Evolutionary conservation across 176 grass and related monocot genomes (phyloP).

Genomic region (Eragrostis curvula): DNA sequence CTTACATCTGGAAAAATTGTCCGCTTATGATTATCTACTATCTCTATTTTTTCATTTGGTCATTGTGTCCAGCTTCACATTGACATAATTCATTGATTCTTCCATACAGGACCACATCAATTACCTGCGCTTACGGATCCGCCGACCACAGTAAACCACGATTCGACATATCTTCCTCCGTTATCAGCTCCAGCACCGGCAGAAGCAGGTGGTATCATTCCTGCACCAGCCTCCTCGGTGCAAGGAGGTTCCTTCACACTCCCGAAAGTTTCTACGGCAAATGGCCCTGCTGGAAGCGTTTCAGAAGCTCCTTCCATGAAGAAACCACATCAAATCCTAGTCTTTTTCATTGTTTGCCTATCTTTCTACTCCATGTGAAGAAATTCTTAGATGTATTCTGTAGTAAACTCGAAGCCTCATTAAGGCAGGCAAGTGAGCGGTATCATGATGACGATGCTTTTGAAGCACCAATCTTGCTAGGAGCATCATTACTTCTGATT

Average conservation of each 20-base stretch:
- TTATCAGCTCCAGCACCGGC: constrained; percentile 62
- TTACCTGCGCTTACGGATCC: constrained; percentile 61
- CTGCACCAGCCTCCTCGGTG: constrained; percentile 58
- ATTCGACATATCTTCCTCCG: constrained; percentile 60
- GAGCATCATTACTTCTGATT: constrained; percentile 21
- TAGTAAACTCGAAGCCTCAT: constrained; percentile 29
- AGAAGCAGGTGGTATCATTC: constrained; percentile 67
- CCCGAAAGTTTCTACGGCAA: constrained; percentile 51
- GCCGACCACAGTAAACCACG: constrained; percentile 56
- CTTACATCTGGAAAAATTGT: no score
- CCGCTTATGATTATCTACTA: not conserved
- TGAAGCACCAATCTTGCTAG: constrained; percentile 25
- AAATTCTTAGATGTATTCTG: constrained; percentile 10
- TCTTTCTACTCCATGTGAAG: constrained; percentile 18
- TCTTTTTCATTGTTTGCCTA: constrained; percentile 39
- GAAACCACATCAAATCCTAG: constrained; percentile 27
- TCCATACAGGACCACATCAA: constrained; percentile 57
- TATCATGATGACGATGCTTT: constrained; percentile 47
- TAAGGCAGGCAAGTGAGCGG: constrained; percentile 11
- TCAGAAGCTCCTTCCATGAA: constrained; percentile 41
- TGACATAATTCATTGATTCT: not conserved
- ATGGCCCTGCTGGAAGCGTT: constrained; percentile 65
- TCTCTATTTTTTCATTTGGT: not conserved
- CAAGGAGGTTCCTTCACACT: constrained; percentile 54
- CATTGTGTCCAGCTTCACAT: not conserved